phyloP scores from a whole-genome alignment of 768 basidiomycete genomes.

The Polyporus arcularius region DNA sequence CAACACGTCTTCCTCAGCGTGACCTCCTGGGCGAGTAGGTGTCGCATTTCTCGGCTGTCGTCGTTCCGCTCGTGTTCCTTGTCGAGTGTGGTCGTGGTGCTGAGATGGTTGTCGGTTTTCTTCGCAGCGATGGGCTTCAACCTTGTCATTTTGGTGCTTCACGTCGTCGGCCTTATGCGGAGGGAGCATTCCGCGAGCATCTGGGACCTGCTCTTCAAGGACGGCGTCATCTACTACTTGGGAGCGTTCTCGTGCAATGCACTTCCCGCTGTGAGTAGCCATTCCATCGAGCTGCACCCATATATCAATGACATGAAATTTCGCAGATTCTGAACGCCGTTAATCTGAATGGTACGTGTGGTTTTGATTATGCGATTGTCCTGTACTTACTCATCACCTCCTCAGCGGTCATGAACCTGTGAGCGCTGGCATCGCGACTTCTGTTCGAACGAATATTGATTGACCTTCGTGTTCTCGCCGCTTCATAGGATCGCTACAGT shows the following conservation, averaged over 20 bases:
- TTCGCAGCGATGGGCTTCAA: conserved; percentile 68
- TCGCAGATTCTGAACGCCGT: conserved; percentile 56
- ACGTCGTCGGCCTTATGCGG: conserved; percentile 47
- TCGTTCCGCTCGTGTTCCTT: neutral
- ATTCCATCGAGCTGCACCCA: neutral
- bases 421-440: conserved; percentile 28
- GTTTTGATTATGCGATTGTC: neutral
- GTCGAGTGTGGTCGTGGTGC: neutral
- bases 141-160: conserved; percentile 57
- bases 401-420: conserved; percentile 64
- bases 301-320: neutral
- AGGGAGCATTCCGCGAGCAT: conserved; percentile 57
- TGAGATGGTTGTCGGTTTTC: conserved; percentile 8
- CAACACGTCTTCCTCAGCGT: conserved; percentile 59
- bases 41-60: neutral
- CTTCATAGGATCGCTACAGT: conserved; percentile 52
- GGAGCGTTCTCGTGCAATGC: conserved; percentile 66
- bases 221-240: conserved; percentile 71
- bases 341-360: conserved; percentile 56
- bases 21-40: conserved; percentile 72
- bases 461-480: conserved; percentile 1
- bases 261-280: conserved; percentile 58
- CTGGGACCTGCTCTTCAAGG: conserved; percentile 72
- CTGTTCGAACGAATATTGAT: neutral
- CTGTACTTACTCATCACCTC: conserved; percentile 6